Conservation (phyloP, 352 stramenopile genomes). For the Aphanomyces cochlioides region DNA sequence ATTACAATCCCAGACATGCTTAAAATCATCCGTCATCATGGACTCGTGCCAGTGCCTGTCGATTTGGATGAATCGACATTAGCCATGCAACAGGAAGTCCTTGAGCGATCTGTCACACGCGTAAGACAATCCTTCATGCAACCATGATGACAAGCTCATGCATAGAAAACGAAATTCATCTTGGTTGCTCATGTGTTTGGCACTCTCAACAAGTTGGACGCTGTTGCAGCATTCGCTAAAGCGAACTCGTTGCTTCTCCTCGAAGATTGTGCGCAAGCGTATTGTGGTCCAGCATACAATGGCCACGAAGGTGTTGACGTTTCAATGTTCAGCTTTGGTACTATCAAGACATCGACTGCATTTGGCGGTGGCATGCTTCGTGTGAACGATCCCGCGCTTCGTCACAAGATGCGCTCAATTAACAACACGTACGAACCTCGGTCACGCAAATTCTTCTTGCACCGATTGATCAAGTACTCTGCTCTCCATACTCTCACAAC, state of each 20-base stretch:
- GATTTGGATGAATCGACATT: constrained; percentile 67
- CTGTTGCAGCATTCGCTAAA: constrained; percentile 47
- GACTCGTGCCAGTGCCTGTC: constrained; percentile 64
- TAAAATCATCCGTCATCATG: constrained; percentile 68
- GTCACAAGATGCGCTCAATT: constrained; percentile 63
- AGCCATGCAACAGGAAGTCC: constrained; percentile 45
- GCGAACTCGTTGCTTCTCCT: constrained; percentile 57
- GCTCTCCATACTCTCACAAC: constrained; percentile 64
- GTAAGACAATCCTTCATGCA: constrained; percentile 30
- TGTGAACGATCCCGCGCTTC: constrained; percentile 50
- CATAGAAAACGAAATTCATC: constrained; percentile 60
- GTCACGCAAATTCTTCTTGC: constrained; percentile 72
- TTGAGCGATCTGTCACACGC: constrained; percentile 46
- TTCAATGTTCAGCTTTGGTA: constrained; percentile 86
- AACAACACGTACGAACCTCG: constrained; percentile 49
- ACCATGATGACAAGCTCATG: not conserved
- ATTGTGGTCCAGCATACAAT: constrained; percentile 58
- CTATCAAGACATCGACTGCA: constrained; percentile 81
- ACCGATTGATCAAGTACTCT: constrained; percentile 73
- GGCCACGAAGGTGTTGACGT: constrained; percentile 60
- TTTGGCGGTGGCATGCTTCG: constrained; percentile 69
- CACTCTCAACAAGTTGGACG: constrained; percentile 53
- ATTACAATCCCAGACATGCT: constrained; percentile 87
- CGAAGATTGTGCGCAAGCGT: constrained; percentile 79
- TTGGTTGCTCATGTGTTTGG: constrained; percentile 83